Percentiles rank a stretch among this genome's conserved stretches.
phyloP scores from a whole-genome alignment of 768 basidiomycete species.

The Amanita polypyramis region DNA sequence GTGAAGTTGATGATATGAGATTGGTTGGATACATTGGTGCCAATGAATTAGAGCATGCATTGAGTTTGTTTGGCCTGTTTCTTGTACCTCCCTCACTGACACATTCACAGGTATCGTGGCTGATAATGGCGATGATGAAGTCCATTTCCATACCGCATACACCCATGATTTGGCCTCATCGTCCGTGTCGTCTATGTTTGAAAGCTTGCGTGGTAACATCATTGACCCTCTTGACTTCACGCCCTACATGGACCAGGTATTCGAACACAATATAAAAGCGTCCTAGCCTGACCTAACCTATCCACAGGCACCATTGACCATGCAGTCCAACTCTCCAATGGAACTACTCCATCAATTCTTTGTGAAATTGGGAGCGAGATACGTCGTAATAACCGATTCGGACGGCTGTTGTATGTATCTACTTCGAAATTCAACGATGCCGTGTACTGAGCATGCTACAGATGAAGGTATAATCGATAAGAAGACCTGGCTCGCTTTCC shows the following conservation, averaged over 20 bases:
- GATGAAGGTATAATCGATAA: slow-evolving; percentile 91
- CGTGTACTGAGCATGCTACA: slow-evolving; percentile 16
- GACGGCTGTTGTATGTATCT: slow-evolving; percentile 65
- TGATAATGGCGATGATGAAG: slow-evolving; percentile 53
- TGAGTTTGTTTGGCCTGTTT: slow-evolving; percentile 39
- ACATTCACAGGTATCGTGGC: slow-evolving; percentile 57
- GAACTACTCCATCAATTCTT: slow-evolving; percentile 93
- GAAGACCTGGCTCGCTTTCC: slow-evolving; percentile 87
- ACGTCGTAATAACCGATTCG: slow-evolving; percentile 74
- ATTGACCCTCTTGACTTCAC: slow-evolving; percentile 71
- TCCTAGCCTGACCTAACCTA: slow-evolving; percentile 1
- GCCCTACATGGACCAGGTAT: slow-evolving; percentile 83
- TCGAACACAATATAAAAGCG: slow-evolving; percentile 7
- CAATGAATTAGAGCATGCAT: slow-evolving; percentile 89
- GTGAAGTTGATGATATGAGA: slow-evolving; percentile 35
- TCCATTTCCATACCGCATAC: slow-evolving; percentile 50
- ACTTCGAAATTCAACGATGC: not conserved
- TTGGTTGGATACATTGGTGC: slow-evolving; percentile 87
- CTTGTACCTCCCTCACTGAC: slow-evolving; percentile 3
- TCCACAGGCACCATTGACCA: slow-evolving; percentile 71
- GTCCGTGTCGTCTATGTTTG: slow-evolving; percentile 53
- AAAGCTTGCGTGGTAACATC: slow-evolving; percentile 20
- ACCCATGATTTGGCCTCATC: slow-evolving; percentile 35
- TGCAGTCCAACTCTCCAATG: slow-evolving; percentile 77
- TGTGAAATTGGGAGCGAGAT: slow-evolving; percentile 86